Base-by-base conservation (phyloP, 495 filamentous ascomycete species). In the Penicillium antarcticum region DNA sequence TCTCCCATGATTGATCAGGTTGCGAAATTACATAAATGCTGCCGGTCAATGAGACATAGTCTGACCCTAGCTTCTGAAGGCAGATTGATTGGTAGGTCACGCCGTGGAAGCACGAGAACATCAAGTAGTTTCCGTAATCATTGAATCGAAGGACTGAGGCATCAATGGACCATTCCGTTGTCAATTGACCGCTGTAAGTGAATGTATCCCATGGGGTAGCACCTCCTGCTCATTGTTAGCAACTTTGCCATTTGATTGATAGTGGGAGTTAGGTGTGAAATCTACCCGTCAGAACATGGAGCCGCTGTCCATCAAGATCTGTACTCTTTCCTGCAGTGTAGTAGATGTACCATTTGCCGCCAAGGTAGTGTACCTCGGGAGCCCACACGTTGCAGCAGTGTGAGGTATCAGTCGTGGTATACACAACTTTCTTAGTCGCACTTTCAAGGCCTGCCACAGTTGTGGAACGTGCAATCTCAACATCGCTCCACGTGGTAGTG, bases 361-460 rank as follows among this genome's bases (percentile, higher is more conserved):
- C 65, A 32, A 81, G 69, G 43, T 71, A 69, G 49, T 80, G 77
- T 3, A 77, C 62, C 60, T 81, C 80, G 2, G 79, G 80, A 0
- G 79, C 79, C 80, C 79, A 83, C 32, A 82, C 77, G 51, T 81
- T 79, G 42, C 71, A 75, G 61, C 72, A 72, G 5, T 73, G 66
- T 5, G 55, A 52, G 0, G 71, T 36, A 29, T 65, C 66, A 34
- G 48, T 61, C 35, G 70, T 71, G 11, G 63, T 70, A 46, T 74
- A 80, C 18, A 79, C 70, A 0, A 69, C 56, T 54, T 77, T 80
- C n/a, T 69, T 69, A n/a, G 68, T 47, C 0, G 76, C 76, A 1
- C 66, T 70, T 46, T 69, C 66, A 5, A 83, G 66, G 0, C 74
- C 79, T 10, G 70, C 66, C 26, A 83, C 64, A 5, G 74, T 81